A percentile compares a stretch with the other conserved stretches of the same genome.
These are phyloP conservation scores for Alternaria viburni DNA, from an alignment of 2,329 filamentous ascomycete genomes.

Conservation along the genomic window DNA sequence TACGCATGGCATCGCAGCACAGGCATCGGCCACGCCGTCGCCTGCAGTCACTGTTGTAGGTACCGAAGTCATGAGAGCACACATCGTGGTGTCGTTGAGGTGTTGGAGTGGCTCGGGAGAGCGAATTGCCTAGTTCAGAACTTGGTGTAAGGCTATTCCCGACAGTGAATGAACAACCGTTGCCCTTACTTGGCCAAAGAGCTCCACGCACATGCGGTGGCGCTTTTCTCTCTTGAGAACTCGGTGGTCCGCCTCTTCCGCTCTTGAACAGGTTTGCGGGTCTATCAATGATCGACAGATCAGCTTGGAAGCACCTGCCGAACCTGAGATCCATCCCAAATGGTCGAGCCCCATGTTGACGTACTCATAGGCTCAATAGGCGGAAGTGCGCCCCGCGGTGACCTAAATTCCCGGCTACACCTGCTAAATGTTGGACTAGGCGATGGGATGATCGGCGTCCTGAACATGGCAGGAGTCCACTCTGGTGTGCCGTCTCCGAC, in stretches of 20 bases:
- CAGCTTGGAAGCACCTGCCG: conserved; percentile 10
- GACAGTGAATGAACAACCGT: background rate
- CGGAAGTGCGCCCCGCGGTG: conserved; percentile 15
- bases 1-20: background rate
- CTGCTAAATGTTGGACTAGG: conserved; percentile 25
- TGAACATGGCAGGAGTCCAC: conserved; percentile 6
- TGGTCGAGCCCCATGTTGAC: conserved; percentile 13
- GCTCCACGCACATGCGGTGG: background rate
- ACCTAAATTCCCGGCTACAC: conserved; percentile 21
- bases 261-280: background rate
- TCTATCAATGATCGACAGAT: background rate
- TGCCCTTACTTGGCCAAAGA: background rate
- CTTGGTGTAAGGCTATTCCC: background rate
- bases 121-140: background rate
- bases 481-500: conserved; percentile 14
- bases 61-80: background rate
- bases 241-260: background rate
- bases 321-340: conserved; percentile 24
- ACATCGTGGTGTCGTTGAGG: background rate
- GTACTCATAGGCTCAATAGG: conserved; percentile 22
- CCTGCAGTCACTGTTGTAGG: background rate
- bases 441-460: conserved; percentile 34
- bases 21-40: background rate
- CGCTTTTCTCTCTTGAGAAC: background rate
- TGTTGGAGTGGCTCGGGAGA: background rate